Base-by-base conservation (phyloP, 2,329 filamentous ascomycete species). In the Fusarium robinianum region DNA sequence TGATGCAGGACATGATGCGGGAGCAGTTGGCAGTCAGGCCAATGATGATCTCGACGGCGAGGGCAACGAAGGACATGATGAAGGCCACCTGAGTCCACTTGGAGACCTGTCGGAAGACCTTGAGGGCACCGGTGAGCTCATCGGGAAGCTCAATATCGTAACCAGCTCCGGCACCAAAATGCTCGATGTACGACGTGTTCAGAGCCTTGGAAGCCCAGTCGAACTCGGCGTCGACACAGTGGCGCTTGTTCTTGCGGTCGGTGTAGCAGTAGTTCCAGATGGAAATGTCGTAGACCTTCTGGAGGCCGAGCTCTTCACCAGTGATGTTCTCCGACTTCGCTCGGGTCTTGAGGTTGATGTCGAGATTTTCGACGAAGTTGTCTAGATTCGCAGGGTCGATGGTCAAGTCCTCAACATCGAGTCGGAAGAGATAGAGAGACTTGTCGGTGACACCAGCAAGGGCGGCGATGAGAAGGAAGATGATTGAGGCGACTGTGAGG, bases 261-360 rank as follows among this genome's bases (percentile, higher is more conserved):
- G 79, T 82, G 44, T 75, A 73, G 79, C 94, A 97, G 79, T 90
- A 96, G 65, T 87, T 87, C 87, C 89, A 95, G 24, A 97, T 77
- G 63, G 80, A 82, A 64, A 97, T 77, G 49, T 87, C 80, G 79
- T 96, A 97, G 62, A 83, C 77, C 64, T 92, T 83, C 61, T 78
- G 80, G 46, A 96, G 78, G 41, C 79, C 75, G 29, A 88, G 75
- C 16, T 80, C 70, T 2, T 65, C 55, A 6, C 80, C 80, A 4
- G 78, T 83, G 61, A 84, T 74, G 68, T 81, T 83, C 55, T 57
- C 65, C 53, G 52, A 59, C 49, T 63, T 57, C 24, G 55, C 49
- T 26, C 62, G 60, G 5, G 45, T 41, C 33, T 49, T 52, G 42
- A 62, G 43, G 29, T 55, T 44, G 18, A 54, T 30, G 36, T 54